Conservation (phyloP, 768 basidiomycete genomes). For the Naganishia onofrii region DNA sequence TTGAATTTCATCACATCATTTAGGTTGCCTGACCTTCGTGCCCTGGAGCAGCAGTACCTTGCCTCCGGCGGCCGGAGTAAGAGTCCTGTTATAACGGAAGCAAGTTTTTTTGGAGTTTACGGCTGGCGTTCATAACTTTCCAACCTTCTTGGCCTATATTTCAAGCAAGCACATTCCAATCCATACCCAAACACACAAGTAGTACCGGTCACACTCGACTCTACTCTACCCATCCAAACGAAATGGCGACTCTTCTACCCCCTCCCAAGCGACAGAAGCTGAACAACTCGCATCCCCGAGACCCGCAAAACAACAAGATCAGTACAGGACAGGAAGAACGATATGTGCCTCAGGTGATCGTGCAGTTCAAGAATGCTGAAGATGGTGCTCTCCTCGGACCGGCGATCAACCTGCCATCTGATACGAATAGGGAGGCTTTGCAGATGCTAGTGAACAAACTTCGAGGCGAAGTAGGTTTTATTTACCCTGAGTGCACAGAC, state of each 20-base stretch:
- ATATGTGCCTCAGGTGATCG: slow-evolving; percentile 68
- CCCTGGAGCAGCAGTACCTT: no score
- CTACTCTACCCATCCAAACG: no score
- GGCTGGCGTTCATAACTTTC: no score
- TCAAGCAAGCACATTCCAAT: background rate
- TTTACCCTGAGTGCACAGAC: background rate
- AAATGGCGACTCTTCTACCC: slow-evolving; percentile 82
- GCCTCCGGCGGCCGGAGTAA: slow-evolving; percentile 1
- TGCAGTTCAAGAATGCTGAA: slow-evolving; percentile 88
- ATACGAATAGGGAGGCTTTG: slow-evolving; percentile 75
- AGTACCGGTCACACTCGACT: no score
- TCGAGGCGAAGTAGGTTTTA: slow-evolving; percentile 61
- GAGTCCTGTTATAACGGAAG: slow-evolving; percentile 2
- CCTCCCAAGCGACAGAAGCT: slow-evolving; percentile 84
- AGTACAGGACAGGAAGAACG: slow-evolving; percentile 49
- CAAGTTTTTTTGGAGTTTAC: slow-evolving; percentile 14
- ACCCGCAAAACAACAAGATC: slow-evolving; percentile 50
- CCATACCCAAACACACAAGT: background rate
- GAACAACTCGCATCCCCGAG: slow-evolving; percentile 61
- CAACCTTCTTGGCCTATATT: background rate
- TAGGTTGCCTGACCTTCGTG: no score
- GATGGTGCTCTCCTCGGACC: slow-evolving; percentile 79
- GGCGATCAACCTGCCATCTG: slow-evolving; percentile 81
- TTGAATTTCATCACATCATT: no score
- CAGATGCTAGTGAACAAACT: slow-evolving; percentile 88